A percentile compares a stretch with the other conserved stretches of the same genome.
These are phyloP conservation scores for Colletotrichum tabaci DNA, from an alignment of 2,329 filamentous ascomycete species.

Conservation along the genomic window DNA sequence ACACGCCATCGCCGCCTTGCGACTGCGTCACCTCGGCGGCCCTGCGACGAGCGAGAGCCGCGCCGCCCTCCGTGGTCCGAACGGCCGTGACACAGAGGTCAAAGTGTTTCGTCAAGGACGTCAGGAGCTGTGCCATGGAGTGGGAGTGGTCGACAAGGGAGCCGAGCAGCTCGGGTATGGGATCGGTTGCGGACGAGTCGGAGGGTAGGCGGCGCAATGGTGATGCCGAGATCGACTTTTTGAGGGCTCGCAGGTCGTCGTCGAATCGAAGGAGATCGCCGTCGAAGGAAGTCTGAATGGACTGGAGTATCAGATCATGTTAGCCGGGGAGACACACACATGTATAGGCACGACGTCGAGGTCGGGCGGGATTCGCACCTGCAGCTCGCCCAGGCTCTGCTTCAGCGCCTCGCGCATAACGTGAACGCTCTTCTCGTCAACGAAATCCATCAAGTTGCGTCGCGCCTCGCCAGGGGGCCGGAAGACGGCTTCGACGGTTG, in stretches of 20 bases:
- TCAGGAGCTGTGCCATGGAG: conserved; percentile 84
- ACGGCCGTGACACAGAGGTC: conserved; percentile 94
- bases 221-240: conserved; percentile 66
- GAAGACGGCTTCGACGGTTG: conserved; percentile 75
- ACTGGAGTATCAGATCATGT: conserved; percentile 52
- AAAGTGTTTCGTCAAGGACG: conserved; percentile 88
- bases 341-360: neutral
- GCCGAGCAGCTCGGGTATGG: conserved; percentile 69
- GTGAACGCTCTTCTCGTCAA: conserved; percentile 80
- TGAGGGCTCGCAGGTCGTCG: conserved; percentile 77
- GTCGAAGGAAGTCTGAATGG: conserved; percentile 80
- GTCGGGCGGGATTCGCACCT: conserved; percentile 59
- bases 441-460: conserved; percentile 81
- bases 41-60: conserved; percentile 76
- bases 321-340: neutral
- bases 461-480: conserved; percentile 71
- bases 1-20: conserved; percentile 64
- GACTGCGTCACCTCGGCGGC: conserved; percentile 74
- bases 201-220: conserved; percentile 52
- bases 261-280: conserved; percentile 83
- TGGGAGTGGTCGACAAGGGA: conserved; percentile 81
- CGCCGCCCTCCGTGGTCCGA: conserved; percentile 88
- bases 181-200: conserved; percentile 54
- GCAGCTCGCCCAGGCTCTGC: conserved; percentile 78
- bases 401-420: conserved; percentile 77